These are phyloP conservation scores for Hypoxylon sp. DNA, from an alignment of 2,329 filamentous ascomycete genomes.

Conservation along the genomic window DNA sequence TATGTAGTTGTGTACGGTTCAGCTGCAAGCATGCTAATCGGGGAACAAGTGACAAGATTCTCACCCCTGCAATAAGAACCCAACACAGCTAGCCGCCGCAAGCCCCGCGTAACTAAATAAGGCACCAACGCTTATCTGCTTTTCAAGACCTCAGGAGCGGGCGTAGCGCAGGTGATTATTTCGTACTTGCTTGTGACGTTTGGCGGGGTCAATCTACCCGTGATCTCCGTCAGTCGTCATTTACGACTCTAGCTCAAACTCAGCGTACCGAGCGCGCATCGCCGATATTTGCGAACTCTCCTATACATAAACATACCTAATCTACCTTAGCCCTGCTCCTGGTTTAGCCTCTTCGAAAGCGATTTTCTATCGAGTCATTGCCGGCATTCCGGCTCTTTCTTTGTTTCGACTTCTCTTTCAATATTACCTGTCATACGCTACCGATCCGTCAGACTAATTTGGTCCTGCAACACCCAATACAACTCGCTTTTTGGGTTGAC, in stretches of 20 bases:
- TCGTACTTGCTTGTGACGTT: constrained; percentile 41
- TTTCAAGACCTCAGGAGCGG: constrained; percentile 3
- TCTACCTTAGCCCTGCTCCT: constrained; percentile 5
- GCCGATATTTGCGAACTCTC: constrained; percentile 22
- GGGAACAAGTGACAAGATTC: constrained; percentile 17
- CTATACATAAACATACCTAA: constrained; percentile 1
- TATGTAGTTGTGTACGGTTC: constrained; percentile 27
- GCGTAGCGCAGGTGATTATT: constrained; percentile 39
- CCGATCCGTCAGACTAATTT: constrained; percentile 5
- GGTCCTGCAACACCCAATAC: constrained; percentile 23
- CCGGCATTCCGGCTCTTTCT: constrained; percentile 28
- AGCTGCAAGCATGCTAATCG: constrained; percentile 24
- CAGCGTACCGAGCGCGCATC: constrained; percentile 16
- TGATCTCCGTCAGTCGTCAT: constrained; percentile 41
- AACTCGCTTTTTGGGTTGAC: constrained; percentile 10
- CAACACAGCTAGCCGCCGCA: constrained; percentile 23
- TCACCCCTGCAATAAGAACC: constrained; percentile 17
- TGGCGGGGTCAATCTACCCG: constrained; percentile 44
- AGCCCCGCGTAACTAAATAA: constrained; percentile 44
- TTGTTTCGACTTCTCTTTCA: constrained; percentile 13
- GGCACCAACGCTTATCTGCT: constrained; percentile 38
- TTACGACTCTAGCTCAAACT: constrained; percentile 37
- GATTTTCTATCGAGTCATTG: constrained; percentile 12
- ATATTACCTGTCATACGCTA: not conserved
- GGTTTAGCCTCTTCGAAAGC: not conserved